Evolutionary conservation across 805 yeast species (phyloP).

Genomic region (Jamesozyma spencerorum): DNA sequence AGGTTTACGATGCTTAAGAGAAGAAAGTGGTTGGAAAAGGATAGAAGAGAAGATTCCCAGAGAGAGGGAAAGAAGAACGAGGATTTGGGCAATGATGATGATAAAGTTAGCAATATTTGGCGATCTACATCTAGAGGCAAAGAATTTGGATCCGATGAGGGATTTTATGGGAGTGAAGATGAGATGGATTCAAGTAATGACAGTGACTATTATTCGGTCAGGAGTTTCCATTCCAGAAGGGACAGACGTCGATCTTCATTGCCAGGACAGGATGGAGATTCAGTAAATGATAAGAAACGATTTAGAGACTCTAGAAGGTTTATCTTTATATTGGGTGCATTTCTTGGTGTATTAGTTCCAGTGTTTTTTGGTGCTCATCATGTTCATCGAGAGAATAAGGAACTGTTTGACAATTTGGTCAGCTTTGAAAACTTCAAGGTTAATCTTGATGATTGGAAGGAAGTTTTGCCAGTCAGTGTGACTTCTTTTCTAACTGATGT

Average conservation of each 20-base stretch:
- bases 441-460: constrained; percentile 64
- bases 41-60: background rate
- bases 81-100: background rate
- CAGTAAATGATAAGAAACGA: constrained; percentile 5
- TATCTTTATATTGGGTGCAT: constrained; percentile 59
- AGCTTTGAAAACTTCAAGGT: constrained; percentile 50
- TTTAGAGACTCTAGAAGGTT: constrained; percentile 45
- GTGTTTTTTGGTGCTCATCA: constrained; percentile 43
- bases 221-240: too few relatives aligned
- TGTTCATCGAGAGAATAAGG: constrained; percentile 20
- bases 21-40: constrained; percentile 3
- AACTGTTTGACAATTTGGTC: constrained; percentile 38
- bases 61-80: background rate
- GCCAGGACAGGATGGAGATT: too few relatives aligned
- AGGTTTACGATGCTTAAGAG: constrained; percentile 2
- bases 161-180: background rate
- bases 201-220: too few relatives aligned
- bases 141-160: background rate
- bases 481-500: constrained; percentile 50
- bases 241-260: too few relatives aligned
- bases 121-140: too few relatives aligned
- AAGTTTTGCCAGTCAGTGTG: constrained; percentile 57
- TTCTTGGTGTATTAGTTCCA: constrained; percentile 60
- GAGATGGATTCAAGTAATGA: background rate
- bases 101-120: too few relatives aligned